Evolutionary conservation across 257 asterid species (phyloP), one percentile per base, ranked within the genome.

Genomic region (Lavandula angustifolia): DNA sequence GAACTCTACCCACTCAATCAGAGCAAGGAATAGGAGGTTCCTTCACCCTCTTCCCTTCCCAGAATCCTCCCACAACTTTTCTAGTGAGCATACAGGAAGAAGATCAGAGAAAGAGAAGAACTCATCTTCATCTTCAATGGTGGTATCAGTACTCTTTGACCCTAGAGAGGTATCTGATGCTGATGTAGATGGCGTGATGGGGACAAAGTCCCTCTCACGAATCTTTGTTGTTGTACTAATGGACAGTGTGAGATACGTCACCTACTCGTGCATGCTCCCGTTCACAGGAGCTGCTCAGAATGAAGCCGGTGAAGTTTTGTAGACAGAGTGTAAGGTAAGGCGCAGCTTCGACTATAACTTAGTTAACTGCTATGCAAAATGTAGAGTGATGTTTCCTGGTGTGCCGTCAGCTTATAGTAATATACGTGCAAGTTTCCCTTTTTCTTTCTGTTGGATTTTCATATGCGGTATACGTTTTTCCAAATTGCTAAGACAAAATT

Each of bases 251-350:
- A 89, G 84, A 78, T 92, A 92, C 35, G 97, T 89, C n/a, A 92
- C 97, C 9, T 92, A 92, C 76, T 92, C 98, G 0, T 92, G 98
- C 76, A 79, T 92, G 85, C 91, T 92, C 22, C 98, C 97, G 1
- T 81, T 92, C 42, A 87, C 77, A 85, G 96, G 91, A 60, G 78
- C 89, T 17, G 80, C 78, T 57, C 76, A 79, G 59, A 87, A 84
- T 76, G 76, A 22, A 22, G 27, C 27, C 8, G 48, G 33, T 50
- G 42, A 54, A 79, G 72, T 88, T 88, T 86, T 86, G 96, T 86
- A 80, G 95, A 81, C 84, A 80, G 62, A 48, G 42, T 4, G 27
- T 22, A 22, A 22, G 27, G 27, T 22, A 22, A 22, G 27, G 27
- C 27, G 27, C 27, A 22, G 27, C 27, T 22, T 22, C 27, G 27